Evolutionary conservation across 495 filamentous ascomycete species (phyloP), one percentile per base, ranked within the genome.

Genomic region (Annulohypoxylon maeteangense): DNA sequence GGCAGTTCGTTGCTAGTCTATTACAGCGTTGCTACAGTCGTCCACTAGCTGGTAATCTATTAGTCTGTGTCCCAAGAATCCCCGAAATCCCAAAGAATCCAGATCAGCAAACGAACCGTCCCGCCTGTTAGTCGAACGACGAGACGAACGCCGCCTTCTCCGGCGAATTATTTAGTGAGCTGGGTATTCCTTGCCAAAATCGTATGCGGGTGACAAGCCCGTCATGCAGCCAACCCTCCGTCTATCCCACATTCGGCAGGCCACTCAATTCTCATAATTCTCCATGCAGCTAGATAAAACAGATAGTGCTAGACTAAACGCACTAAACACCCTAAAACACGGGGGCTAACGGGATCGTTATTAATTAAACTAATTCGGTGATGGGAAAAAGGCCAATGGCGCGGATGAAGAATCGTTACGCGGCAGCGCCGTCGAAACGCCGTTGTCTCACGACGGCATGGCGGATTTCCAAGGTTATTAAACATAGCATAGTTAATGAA

Each of bases 281-380:
- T 34, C 40, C 27, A 44, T 36, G 23, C 16, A 50, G 57, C n/a
- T 32, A 18, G 18, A 12, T 47, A 48, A 29, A 34, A 47, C 23
- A 60, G 29, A 60, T 25, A 31, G 40, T 16, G 16, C 34, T n/a
- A 22, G 40, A 11, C 38, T 29, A 29, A n/a, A n/a, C n/a, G n/a
- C n/a, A n/a, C n/a, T 36, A 10, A 36, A 4, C 31, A 32, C 8
- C 32, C 32, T 29, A 27, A 27, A 20, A 48, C 47, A 53, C 60
- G 34, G 60, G 18, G 31, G 54, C 60, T 54, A 42, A 42, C 60
- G 60, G 48, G 47, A 63, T 34, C 31, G 58, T 38, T 10, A 11
- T 62, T 38, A 27, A 29, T 36, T 38, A 25, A 38, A 34, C 47
- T 63, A 63, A 42, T 40, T 11, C 31, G 16, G 7, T 42, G 16